Percentiles rank a stretch among this genome's conserved stretches.
Evolutionary conservation across 2,329 filamentous ascomycete species (phyloP).

Genomic region (Fusarium mexicanum): DNA sequence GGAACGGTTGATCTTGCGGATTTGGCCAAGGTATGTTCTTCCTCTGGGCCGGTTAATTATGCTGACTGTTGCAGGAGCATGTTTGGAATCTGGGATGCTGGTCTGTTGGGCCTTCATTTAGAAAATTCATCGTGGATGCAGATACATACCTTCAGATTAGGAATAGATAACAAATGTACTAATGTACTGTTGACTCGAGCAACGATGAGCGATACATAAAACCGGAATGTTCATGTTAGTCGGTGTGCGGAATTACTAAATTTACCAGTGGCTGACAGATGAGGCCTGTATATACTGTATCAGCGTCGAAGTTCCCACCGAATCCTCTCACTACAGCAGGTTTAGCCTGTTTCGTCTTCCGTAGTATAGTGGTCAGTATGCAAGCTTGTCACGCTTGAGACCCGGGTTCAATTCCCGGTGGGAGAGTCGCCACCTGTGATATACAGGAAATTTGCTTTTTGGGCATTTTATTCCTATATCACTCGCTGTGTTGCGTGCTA

Average conservation of each 20-base stretch:
- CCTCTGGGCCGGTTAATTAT: fast-evolving
- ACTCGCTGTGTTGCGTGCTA: fast-evolving
- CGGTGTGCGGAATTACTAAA: fast-evolving
- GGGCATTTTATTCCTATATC: not conserved
- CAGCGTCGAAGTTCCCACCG: fast-evolving
- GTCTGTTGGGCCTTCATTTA: conserved; percentile 16
- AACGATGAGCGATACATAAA: fast-evolving
- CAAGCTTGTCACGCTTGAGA: conserved; percentile 23
- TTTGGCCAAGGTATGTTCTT: not conserved
- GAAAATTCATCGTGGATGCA: not conserved
- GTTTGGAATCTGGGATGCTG: conserved; percentile 11
- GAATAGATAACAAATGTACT: not conserved
- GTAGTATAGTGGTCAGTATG: conserved; percentile 23
- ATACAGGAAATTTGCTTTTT: not conserved
- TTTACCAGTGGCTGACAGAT: fast-evolving
- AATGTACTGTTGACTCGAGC: fast-evolving
- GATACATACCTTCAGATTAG: conserved; percentile 3
- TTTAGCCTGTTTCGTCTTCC: not conserved
- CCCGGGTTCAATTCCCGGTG: conserved; percentile 23
- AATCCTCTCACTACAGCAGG: conserved; percentile 10
- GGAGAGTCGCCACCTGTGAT: conserved; percentile 13
- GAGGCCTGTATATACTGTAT: fast-evolving
- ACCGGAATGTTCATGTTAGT: fast-evolving
- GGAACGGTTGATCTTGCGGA: not conserved
- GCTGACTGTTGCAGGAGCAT: not conserved